Evolutionary conservation across 306 rosid species (phyloP).

Genomic region (Citrullus mucosospermus): DNA sequence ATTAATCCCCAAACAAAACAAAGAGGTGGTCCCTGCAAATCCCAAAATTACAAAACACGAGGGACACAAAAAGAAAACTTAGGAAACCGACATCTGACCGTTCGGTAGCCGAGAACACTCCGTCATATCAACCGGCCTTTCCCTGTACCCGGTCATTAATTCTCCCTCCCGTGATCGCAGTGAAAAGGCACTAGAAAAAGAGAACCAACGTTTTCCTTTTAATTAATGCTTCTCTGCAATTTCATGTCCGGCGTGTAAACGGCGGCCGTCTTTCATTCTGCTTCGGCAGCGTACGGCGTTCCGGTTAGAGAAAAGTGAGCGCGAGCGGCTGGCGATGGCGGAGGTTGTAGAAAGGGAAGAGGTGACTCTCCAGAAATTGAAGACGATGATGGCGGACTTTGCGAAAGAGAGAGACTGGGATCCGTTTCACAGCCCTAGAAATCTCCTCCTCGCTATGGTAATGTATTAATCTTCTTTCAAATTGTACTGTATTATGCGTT

Average conservation of each 20-base stretch:
- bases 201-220: neutral
- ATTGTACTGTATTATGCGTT: neutral
- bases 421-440: slow-evolving; percentile 16
- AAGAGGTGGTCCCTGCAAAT: slow-evolving; percentile 1
- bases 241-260: neutral
- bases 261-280: neutral
- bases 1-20: neutral
- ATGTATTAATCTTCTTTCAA: neutral
- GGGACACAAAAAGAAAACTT: neutral
- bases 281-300: neutral
- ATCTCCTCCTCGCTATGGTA: slow-evolving; percentile 12
- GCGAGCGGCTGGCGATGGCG: neutral
- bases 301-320: neutral
- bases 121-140: neutral
- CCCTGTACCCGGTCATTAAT: neutral
- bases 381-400: slow-evolving; percentile 11
- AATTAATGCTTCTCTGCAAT: neutral
- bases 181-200: neutral
- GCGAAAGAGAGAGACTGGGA: slow-evolving; percentile 12
- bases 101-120: neutral
- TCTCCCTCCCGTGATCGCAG: neutral
- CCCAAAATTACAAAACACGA: neutral
- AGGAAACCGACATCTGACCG: neutral
- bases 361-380: slow-evolving; percentile 9
- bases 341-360: neutral